Percentiles rank a stretch among this genome's conserved stretches.
Evolutionary conservation across 2,329 filamentous ascomycete genomes (phyloP).

Genomic region (Rosellinia necatrix): DNA sequence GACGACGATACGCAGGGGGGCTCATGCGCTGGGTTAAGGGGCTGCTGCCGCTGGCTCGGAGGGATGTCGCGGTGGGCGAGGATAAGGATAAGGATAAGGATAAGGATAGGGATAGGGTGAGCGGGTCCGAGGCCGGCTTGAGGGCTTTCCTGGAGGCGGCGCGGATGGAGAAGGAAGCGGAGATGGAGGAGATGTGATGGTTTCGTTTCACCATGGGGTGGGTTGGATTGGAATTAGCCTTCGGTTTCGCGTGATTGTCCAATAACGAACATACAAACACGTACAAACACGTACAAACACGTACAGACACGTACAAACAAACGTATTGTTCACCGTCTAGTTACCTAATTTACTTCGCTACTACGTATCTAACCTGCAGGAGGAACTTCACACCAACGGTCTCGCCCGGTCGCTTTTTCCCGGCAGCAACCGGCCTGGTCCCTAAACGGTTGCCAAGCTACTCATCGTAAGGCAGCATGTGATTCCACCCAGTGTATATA

Average conservation of each 20-base stretch:
- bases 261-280: not conserved
- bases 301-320: too few species aligned
- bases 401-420: too few species aligned
- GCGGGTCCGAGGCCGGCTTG: constrained; percentile 26
- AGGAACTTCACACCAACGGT: too few species aligned
- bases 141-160: constrained; percentile 28
- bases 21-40: too few species aligned
- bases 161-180: not conserved
- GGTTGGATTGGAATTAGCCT: not conserved
- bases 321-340: too few species aligned
- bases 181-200: not conserved
- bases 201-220: not conserved
- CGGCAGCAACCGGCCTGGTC: not conserved
- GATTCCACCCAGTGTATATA: not conserved
- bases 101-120: not conserved
- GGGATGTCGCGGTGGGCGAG: constrained; percentile 21
- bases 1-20: too few species aligned
- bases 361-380: not conserved
- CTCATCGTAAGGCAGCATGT: too few species aligned
- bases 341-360: too few species aligned
- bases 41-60: not conserved
- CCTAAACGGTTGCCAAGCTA: not conserved
- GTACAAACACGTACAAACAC: too few species aligned
- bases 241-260: not conserved
- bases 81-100: constrained; percentile 22